Conservation (phyloP, 371 early-diverging fungal species). For the Encephalitozoon intestinalis region DNA sequence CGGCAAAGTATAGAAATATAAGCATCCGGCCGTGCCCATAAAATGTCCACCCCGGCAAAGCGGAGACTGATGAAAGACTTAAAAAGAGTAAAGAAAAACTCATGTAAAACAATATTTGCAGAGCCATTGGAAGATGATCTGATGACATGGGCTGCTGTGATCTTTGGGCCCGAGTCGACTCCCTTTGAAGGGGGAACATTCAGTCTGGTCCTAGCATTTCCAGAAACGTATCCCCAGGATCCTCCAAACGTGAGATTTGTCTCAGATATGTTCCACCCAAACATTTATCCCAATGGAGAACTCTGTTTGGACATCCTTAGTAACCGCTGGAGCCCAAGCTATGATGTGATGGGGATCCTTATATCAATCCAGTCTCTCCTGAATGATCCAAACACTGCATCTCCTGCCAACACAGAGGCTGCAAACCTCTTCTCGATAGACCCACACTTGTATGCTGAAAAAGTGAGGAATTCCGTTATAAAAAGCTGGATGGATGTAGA, state of each 20-base stretch:
- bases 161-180: constrained; percentile 90
- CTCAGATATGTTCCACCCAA: constrained; percentile 94
- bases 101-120: constrained; percentile 61
- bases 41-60: constrained; percentile 66
- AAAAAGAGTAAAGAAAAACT: constrained; percentile 83
- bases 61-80: constrained; percentile 73
- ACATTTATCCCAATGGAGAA: constrained; percentile 93
- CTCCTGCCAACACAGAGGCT: constrained; percentile 93
- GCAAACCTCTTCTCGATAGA: constrained; percentile 83
- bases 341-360: constrained; percentile 84
- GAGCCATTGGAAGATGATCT: constrained; percentile 56
- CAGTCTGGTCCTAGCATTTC: constrained; percentile 83
- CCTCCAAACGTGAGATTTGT: constrained; percentile 91
- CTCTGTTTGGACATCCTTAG: constrained; percentile 86
- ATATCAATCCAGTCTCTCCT: constrained; percentile 89
- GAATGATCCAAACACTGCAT: constrained; percentile 91
- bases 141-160: constrained; percentile 86
- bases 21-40: not conserved
- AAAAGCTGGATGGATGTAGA: constrained; percentile 67
- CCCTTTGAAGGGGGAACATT: constrained; percentile 98
- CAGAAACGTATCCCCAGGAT: constrained; percentile 92
- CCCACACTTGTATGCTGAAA: constrained; percentile 76
- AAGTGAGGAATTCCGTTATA: constrained; percentile 83
- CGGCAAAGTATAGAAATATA: not conserved
- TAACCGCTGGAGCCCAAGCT: constrained; percentile 90